Percentiles rank a stretch among this genome's conserved stretches.
These are phyloP conservation scores for Tricholomella constricta DNA, from an alignment of 768 basidiomycete species.

Conservation along the genomic window DNA sequence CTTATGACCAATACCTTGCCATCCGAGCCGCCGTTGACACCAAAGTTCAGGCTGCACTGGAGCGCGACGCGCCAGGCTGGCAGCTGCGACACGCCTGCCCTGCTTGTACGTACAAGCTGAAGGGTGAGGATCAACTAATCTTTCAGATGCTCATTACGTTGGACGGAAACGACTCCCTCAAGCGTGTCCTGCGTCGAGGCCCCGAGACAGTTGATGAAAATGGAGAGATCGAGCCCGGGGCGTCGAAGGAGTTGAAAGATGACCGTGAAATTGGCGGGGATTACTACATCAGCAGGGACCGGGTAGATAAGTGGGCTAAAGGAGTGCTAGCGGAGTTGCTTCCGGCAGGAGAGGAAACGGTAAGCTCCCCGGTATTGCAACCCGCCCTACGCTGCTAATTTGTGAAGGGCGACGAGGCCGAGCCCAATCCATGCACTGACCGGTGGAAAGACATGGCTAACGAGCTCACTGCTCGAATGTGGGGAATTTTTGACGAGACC, in stretches of 20 bases:
- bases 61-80: slow-evolving; percentile 24
- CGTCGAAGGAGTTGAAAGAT: slow-evolving; percentile 14
- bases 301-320: slow-evolving; percentile 25
- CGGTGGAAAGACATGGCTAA: slow-evolving; percentile 23
- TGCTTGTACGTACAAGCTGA: slow-evolving; percentile 27
- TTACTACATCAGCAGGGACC: slow-evolving; percentile 21
- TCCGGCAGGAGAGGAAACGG: slow-evolving; percentile 9
- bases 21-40: slow-evolving; percentile 12
- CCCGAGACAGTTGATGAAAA: neutral
- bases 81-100: slow-evolving; percentile 27
- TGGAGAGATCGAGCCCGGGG: slow-evolving; percentile 2
- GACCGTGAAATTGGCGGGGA: slow-evolving; percentile 7
- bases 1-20: slow-evolving; percentile 26
- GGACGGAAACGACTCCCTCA: slow-evolving; percentile 33
- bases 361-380: no score
- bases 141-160: slow-evolving; percentile 23
- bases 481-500: slow-evolving; percentile 29
- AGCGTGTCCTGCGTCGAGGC: slow-evolving; percentile 13
- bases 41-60: slow-evolving; percentile 20
- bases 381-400: no score
- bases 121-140: slow-evolving; percentile 21
- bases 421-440: slow-evolving; percentile 18
- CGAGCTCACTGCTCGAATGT: slow-evolving; percentile 20
- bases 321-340: slow-evolving; percentile 8
- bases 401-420: neutral